Base-by-base conservation (phyloP, 495 filamentous ascomycete genomes). In the Penicillium ucsense region DNA sequence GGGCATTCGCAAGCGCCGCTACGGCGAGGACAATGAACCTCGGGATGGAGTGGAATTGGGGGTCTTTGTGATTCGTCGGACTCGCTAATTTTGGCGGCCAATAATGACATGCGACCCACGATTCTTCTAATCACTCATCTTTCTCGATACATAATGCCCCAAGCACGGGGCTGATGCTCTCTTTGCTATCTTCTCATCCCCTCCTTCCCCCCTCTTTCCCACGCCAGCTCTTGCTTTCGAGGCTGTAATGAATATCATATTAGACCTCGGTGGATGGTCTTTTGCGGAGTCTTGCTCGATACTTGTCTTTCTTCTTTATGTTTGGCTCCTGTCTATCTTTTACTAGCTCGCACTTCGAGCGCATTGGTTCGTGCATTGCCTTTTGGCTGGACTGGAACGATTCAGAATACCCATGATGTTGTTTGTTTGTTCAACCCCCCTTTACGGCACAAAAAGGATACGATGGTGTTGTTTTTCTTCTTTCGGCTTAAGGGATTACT, bases 1-100 rank as follows among this genome's bases (percentile, higher is more conserved):
- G 33, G 81, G 81, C 12, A 75, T 87, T 47, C 70, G 66, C 56
- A 63, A 61, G 54, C 64, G 71, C 36, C 64, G 63, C 8, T 77
- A 74, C 46, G 63, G 64, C 31, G 68, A 70, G 32, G 66, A 67
- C 45, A 66, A 54, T 27, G 63, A 68, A 33, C 72, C 65, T 44
- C 65, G 55, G 5, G 73, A 74, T 38, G 77, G 73, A 0, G 65
- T 84, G 32, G 81, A 84, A 52, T 65, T 84, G 35, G 81, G 81
- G 4, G 70, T 84, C 33, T 84, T 82, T 45, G 74, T 84, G 44
- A 74, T 84, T 49, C 73, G 76, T 46, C 68, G 75, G 46, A 67
- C 67, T 20, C 61, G 66, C 39, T 73, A 60, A 61, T 20, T 20
- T 20, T 20, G 20, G 20, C 20, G 20, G 20, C 20, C 20, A 1